Evolutionary conservation across 1,284 basidiomycete species (phyloP).

Genomic region (Agaricales sp.): DNA sequence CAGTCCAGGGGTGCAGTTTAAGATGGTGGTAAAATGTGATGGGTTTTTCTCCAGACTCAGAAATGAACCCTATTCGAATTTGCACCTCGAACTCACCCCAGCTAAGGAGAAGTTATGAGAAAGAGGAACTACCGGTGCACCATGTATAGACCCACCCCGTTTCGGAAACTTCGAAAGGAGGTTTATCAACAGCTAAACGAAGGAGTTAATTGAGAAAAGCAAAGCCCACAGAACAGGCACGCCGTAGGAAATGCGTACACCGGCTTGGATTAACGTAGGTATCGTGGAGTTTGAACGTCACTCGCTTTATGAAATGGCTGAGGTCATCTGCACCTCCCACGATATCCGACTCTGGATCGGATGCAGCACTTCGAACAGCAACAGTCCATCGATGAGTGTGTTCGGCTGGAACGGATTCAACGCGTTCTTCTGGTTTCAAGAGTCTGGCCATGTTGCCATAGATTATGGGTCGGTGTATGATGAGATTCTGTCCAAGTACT

Average conservation of each 20-base stretch:
- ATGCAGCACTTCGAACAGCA: slow-evolving; percentile 77
- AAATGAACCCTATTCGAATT: slow-evolving; percentile 88
- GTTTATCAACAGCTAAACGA: slow-evolving; percentile 73
- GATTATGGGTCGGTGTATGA: slow-evolving; percentile 85
- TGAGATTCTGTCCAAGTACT: slow-evolving; percentile 57
- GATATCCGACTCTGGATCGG: slow-evolving; percentile 48
- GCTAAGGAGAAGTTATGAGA: slow-evolving; percentile 26
- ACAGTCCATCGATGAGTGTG: slow-evolving; percentile 98
- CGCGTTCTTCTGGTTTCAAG: slow-evolving; percentile 69
- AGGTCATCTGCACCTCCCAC: slow-evolving; percentile 86
- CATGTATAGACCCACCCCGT: slow-evolving; percentile 53
- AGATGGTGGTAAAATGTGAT: slow-evolving; percentile 85
- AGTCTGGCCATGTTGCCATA: slow-evolving; percentile 94
- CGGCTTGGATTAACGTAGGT: slow-evolving; percentile 88
- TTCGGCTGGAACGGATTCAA: slow-evolving; percentile 42
- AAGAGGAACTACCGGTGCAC: not conserved
- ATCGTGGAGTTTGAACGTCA: slow-evolving; percentile 97
- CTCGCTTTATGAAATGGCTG: slow-evolving; percentile 85
- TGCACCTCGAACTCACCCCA: slow-evolving; percentile 99
- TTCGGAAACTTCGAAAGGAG: slow-evolving; percentile 92
- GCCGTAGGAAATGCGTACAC: slow-evolving; percentile 60
- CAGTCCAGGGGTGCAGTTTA: slow-evolving; percentile 92
- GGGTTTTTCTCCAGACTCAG: slow-evolving; percentile 89
- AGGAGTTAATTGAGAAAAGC: slow-evolving; percentile 4
- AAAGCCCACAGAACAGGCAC: slow-evolving; percentile 2